These are phyloP conservation scores for Ogataea glucozyma DNA, from an alignment of 805 yeast species.

Conservation along the genomic window DNA sequence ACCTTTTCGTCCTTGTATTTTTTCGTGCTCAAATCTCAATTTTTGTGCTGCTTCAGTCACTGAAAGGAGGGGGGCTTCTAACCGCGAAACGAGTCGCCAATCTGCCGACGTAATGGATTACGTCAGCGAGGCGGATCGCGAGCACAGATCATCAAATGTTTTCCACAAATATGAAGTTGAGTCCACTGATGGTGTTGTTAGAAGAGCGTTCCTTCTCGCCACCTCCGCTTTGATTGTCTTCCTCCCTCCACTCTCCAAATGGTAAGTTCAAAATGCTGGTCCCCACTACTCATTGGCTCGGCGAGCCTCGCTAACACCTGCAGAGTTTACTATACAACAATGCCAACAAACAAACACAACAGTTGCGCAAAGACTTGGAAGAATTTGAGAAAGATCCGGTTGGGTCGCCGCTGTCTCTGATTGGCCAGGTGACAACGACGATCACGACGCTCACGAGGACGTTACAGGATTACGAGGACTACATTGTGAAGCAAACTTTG, in stretches of 20 bases:
- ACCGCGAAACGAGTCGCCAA: neutral
- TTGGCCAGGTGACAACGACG: slow-evolving; percentile 74
- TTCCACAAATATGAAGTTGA: neutral
- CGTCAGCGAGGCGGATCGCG: too few species aligned
- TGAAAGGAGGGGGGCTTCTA: slow-evolving; percentile 3
- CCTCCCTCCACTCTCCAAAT: neutral
- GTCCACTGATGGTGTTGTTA: too few species aligned
- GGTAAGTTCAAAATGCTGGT: neutral
- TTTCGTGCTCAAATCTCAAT: slow-evolving; percentile 3
- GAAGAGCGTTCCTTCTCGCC: too few species aligned
- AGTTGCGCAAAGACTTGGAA: slow-evolving; percentile 66
- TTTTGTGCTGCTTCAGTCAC: slow-evolving; percentile 14
- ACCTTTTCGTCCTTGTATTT: slow-evolving; percentile 4
- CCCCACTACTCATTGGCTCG: too few species aligned
- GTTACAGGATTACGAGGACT: slow-evolving; percentile 46
- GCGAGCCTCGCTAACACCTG: slow-evolving; percentile 1
- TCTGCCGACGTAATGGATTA: slow-evolving; percentile 4
- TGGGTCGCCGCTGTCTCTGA: slow-evolving; percentile 64
- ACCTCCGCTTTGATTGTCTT: too few species aligned
- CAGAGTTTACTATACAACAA: slow-evolving; percentile 88
- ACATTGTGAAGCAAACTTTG: slow-evolving; percentile 57
- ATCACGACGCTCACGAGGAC: slow-evolving; percentile 75
- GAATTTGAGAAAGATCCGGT: slow-evolving; percentile 65
- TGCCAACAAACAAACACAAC: slow-evolving; percentile 81
- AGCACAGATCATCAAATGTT: neutral